Evolutionary conservation across 768 basidiomycete genomes (phyloP).

Genomic region (Amanita rubescens): DNA sequence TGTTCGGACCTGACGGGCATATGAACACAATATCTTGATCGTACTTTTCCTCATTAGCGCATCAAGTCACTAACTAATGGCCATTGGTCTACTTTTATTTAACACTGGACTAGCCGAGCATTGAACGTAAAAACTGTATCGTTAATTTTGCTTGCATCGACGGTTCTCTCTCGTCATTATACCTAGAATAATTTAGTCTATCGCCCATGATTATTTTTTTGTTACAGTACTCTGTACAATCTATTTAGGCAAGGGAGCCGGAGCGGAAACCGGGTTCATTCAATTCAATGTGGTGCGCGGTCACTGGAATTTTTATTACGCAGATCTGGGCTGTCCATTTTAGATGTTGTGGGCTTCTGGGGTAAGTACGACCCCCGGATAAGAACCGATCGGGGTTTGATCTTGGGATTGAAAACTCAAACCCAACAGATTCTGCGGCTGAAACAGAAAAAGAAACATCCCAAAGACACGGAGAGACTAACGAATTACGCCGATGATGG

Average conservation of each 20-base stretch:
- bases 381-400: conserved; percentile 10
- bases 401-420: conserved; percentile 6
- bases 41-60: conserved; percentile 10
- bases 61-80: conserved; percentile 5
- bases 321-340: not conserved
- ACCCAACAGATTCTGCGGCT: too few relatives aligned
- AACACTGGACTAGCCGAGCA: conserved; percentile 17
- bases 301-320: not conserved
- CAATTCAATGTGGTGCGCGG: not conserved
- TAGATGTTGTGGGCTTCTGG: not conserved
- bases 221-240: conserved; percentile 2
- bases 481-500: not conserved
- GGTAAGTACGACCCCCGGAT: conserved; percentile 3
- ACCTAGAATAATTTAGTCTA: conserved; percentile 13
- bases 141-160: conserved; percentile 7
- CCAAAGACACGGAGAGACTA: conserved; percentile 3
- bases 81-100: conserved; percentile 1
- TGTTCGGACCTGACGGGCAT: conserved; percentile 39
- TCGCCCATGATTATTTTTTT: not conserved
- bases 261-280: not conserved
- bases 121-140: conserved; percentile 18
- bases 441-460: conserved; percentile 6
- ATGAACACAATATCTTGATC: conserved; percentile 37
- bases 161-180: conserved; percentile 10
- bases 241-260: not conserved